phyloP scores from a whole-genome alignment of 2,329 filamentous ascomycete genomes.

The Aspergillus oerlinghausenensis region DNA sequence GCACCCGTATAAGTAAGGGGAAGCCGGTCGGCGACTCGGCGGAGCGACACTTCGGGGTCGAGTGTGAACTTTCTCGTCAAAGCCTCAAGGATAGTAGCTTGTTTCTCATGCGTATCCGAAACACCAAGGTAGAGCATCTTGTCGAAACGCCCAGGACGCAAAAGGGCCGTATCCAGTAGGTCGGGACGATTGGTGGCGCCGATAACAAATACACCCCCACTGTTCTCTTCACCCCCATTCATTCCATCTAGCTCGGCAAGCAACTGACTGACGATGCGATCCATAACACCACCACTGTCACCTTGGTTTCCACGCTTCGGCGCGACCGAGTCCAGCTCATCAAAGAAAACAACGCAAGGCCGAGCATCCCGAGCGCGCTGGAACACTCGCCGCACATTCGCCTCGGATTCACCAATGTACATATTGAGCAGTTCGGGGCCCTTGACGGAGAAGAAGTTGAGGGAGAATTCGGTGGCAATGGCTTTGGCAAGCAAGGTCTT shows the following conservation, averaged over 20 bases:
- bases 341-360: constrained; percentile 96
- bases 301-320: constrained; percentile 96
- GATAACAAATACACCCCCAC: constrained; percentile 88
- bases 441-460: constrained; percentile 99
- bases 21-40: constrained; percentile 67
- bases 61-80: constrained; percentile 92
- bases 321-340: constrained; percentile 94
- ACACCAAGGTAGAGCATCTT: constrained; percentile 98
- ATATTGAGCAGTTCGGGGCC: constrained; percentile 96
- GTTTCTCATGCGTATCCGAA: constrained; percentile 94
- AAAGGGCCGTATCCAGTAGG: constrained; percentile 80
- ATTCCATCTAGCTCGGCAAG: constrained; percentile 95
- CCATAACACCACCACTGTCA: constrained; percentile 96
- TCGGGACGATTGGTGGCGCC: constrained; percentile 94
- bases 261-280: constrained; percentile 90
- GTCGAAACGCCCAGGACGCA: constrained; percentile 89
- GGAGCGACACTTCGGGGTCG: constrained; percentile 70
- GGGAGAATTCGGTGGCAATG: constrained; percentile 96
- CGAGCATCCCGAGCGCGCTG: constrained; percentile 97
- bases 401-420: constrained; percentile 99
- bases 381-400: constrained; percentile 98
- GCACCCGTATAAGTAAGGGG: constrained; percentile 97
- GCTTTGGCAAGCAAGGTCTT: constrained; percentile 99
- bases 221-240: constrained; percentile 80
- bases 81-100: constrained; percentile 88